Base-by-base conservation (phyloP, 768 basidiomycete genomes). In the Amanita thiersii region DNA sequence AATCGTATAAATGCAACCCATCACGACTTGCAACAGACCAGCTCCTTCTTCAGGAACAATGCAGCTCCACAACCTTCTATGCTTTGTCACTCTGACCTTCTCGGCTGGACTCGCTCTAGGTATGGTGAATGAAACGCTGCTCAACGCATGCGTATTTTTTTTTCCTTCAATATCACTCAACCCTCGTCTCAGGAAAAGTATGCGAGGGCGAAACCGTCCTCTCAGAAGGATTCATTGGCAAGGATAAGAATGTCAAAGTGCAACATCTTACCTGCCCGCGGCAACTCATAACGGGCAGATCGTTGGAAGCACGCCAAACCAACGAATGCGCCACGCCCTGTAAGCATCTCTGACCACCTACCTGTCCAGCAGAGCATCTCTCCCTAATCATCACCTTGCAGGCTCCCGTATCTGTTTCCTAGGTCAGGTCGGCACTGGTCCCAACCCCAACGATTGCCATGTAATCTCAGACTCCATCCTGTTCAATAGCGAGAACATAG, bases 381-480 rank as follows among this genome's bases (percentile, higher is more conserved):
- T 21, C n/a, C n/a, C n/a, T n/a, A n/a, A n/a, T 23, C 20, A 15
- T 12, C n/a, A n/a, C n/a, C n/a, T 18, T 31, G 10, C 39, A 66
- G 67, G 68, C 47, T 54, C 45, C 44, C 68, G 63, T 4, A 65
- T 67, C 52, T 74, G 69, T 59, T 74, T 70, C 7, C 68, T 66
- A 2, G 48, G n/a, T n/a, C n/a, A n/a, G n/a, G n/a, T 66, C 2
- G 69, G 68, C 14, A 69, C 69, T 50, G 72, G 70, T 23, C 72
- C 71, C 1, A 56, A 69, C 53, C 67, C 68, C 2, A 65, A 66
- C 43, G 69, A 75, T 12, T 72, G 68, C 46, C 56, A 64, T 51
- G 57, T 73, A 39, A 73, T 76, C 44, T 63, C 70, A 3, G 70
- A 72, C 41, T 70, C 72, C 3, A 48, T 73, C 43, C 58, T 61